These are phyloP conservation scores for Papiliotrema nemorosa DNA, from an alignment of 1,284 basidiomycete genomes.

Conservation along the genomic window DNA sequence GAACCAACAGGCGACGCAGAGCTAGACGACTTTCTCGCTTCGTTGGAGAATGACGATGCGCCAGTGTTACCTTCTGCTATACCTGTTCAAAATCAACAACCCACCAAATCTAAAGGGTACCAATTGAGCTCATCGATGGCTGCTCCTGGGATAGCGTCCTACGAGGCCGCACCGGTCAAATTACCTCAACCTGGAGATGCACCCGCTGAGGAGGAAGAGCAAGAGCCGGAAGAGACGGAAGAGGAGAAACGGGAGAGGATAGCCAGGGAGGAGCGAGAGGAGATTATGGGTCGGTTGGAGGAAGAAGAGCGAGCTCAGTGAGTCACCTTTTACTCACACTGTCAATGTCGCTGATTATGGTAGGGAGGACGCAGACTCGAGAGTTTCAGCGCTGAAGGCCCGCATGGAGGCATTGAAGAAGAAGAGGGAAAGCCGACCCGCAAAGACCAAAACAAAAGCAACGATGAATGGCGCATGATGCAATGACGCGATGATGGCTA, in stretches of 20 bases:
- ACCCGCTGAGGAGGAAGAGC: conserved; percentile 17
- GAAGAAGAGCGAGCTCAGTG: conserved; percentile 50
- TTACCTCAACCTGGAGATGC: conserved; percentile 8
- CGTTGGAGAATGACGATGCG: conserved; percentile 30
- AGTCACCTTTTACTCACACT: conserved; percentile 16
- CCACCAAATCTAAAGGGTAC: conserved; percentile 5
- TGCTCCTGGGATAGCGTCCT: conserved; percentile 38
- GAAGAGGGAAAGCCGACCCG: conserved; percentile 29
- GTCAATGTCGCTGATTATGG: not conserved
- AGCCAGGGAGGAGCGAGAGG: conserved; percentile 47
- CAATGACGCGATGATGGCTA: not conserved
- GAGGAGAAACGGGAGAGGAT: conserved; percentile 35
- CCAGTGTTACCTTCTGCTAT: conserved; percentile 3
- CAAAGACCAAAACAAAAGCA: not conserved
- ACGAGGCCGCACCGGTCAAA: conserved; percentile 45
- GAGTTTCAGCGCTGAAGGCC: conserved; percentile 44
- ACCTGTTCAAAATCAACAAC: not conserved
- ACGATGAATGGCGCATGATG: conserved; percentile 3
- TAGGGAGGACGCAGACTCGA: conserved; percentile 49
- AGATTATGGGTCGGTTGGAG: conserved; percentile 46
- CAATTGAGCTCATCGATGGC: conserved; percentile 7
- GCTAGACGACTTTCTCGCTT: conserved; percentile 47
- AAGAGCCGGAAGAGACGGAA: conserved; percentile 43
- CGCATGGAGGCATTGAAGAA: conserved; percentile 46
- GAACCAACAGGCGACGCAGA: conserved; percentile 40